Conservation (phyloP, 75 land plant species). For the Isoetes taiwanensis region DNA sequence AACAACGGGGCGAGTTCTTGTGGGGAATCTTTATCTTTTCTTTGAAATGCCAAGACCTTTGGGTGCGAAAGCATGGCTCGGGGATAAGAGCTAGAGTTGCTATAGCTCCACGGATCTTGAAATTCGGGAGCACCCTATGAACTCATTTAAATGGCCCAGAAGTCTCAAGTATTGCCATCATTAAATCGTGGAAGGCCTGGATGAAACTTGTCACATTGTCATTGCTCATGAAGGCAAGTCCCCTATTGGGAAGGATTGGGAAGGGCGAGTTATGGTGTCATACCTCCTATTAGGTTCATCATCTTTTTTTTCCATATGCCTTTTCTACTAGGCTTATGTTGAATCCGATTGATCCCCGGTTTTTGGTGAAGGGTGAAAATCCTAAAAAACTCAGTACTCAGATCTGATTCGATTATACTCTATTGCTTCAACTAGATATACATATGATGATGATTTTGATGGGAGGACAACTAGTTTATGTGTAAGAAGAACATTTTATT, state of each 20-base stretch:
- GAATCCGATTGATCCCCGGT: too few relatives aligned
- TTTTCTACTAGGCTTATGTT: too few relatives aligned
- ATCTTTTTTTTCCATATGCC: too few relatives aligned
- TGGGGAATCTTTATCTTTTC: too few relatives aligned
- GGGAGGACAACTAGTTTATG: background rate
- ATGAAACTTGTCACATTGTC: constrained; percentile 7
- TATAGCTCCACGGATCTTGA: background rate
- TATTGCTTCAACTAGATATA: constrained; percentile 2
- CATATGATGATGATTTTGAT: constrained; percentile 6
- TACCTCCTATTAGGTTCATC: background rate
- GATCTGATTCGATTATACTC: background rate
- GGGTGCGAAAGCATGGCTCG: too few relatives aligned
- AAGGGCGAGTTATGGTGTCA: constrained; percentile 8
- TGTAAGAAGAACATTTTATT: constrained; percentile 5
- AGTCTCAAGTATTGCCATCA: background rate
- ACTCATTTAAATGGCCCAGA: background rate
- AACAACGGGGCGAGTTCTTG: too few relatives aligned
- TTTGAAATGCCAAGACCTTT: too few relatives aligned
- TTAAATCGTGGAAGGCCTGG: background rate
- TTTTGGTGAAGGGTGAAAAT: constrained; percentile 1
- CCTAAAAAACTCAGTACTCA: constrained; percentile 1
- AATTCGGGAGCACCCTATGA: background rate
- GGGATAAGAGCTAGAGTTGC: constrained; percentile 2
- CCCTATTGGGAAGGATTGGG: constrained; percentile 6
- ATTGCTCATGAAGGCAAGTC: constrained; percentile 1